Evolutionary conservation across 352 stramenopile species (phyloP).

Genomic region (Phytophthora kernoviae): DNA sequence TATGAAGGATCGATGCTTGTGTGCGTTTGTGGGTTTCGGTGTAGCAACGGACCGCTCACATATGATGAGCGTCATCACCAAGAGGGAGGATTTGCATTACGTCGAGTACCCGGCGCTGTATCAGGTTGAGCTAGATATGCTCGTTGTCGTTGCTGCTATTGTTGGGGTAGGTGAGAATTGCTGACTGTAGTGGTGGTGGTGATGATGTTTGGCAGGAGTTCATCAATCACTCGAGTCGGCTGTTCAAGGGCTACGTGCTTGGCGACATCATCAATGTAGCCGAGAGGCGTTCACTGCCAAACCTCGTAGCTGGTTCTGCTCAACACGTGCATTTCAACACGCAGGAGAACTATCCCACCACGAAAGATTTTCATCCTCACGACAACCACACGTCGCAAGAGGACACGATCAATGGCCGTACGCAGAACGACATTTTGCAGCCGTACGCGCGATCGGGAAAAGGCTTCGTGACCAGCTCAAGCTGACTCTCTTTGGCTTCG

Average conservation of each 20-base stretch:
- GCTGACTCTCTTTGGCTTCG: slow-evolving; percentile 84
- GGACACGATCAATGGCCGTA: slow-evolving; percentile 8
- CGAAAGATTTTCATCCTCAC: slow-evolving; percentile 58
- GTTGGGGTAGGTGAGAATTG: background rate
- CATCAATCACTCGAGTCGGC: slow-evolving; percentile 75
- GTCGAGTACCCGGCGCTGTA: slow-evolving; percentile 67
- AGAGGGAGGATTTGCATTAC: slow-evolving; percentile 58
- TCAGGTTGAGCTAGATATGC: slow-evolving; percentile 41
- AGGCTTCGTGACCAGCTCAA: slow-evolving; percentile 64
- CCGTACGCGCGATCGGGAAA: slow-evolving; percentile 63
- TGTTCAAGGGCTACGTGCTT: slow-evolving; percentile 88
- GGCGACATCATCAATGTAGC: slow-evolving; percentile 77
- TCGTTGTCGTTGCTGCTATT: background rate
- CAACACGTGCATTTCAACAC: slow-evolving; percentile 82
- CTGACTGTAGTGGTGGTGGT: slow-evolving; percentile 7
- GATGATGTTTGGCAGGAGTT: slow-evolving; percentile 57
- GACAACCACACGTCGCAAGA: slow-evolving; percentile 9
- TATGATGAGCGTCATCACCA: slow-evolving; percentile 83
- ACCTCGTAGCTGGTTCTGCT: slow-evolving; percentile 53
- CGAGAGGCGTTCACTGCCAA: slow-evolving; percentile 76
- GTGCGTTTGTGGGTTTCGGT: slow-evolving; percentile 3
- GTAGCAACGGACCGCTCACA: slow-evolving; percentile 81
- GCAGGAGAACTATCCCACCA: slow-evolving; percentile 76
- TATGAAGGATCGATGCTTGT: background rate
- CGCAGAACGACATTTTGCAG: slow-evolving; percentile 56